Base-by-base conservation (phyloP, 2,329 filamentous ascomycete species). In the Orbilia quercus region DNA sequence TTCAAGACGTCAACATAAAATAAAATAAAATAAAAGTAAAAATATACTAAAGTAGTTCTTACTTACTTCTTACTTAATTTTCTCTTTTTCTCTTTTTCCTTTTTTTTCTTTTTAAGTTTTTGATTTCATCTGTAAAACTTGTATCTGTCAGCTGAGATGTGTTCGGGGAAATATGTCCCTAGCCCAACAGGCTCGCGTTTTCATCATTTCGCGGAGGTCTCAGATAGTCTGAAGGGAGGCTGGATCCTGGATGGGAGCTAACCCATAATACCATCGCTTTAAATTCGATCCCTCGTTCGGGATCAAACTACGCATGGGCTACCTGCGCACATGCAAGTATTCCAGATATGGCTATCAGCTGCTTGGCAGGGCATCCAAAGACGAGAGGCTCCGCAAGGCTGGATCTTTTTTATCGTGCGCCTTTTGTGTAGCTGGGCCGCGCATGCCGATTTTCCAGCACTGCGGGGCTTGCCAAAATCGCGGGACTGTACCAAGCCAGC, bases 381-480 rank as follows among this genome's bases (percentile, higher is more conserved):
- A n/a, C n/a, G 3, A 14, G 11, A 40, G 11, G 12, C 5, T 7
- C 53, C 53, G 53, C 44, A 67, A 67, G 63, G 63, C 63, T 67
- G 45, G 44, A 22, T 6, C 34, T 23, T 42, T 58, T 34, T 23
- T 28, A 22, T 44, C 20, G 42, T 36, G 59, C 9, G 23, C 31
- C 36, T 28, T 28, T 23, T 36, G 14, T 54, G 48, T 20, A 62
- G 18, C 25, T 44, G 25, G 31, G 38, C 48, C 47, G 48, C 38
- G 40, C 28, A 25, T 25, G 22, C 57, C 42, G 14, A 59, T 44
- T 48, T n/a, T 38, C 9, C 22, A 47, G 31, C 25, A 59, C 45
- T 67, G 63, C 54, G 53, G 53, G 60, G 60, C 63, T 67, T 31
- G 45, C 44, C 40, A 67, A 34, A 59, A 25, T 64, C 59, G 59